phyloP scores from a whole-genome alignment of 345 rosid genomes.

The Brassica incana region DNA sequence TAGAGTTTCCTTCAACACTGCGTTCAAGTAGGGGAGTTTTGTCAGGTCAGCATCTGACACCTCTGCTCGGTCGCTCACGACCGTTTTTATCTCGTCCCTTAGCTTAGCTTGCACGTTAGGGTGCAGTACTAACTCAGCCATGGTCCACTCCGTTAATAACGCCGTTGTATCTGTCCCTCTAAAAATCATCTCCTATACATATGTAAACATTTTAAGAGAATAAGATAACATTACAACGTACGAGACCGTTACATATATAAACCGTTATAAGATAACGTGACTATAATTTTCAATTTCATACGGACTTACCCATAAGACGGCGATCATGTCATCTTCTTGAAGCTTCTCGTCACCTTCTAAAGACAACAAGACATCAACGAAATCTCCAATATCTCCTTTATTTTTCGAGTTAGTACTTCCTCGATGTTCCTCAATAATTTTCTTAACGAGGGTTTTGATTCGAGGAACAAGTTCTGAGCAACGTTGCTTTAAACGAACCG shows the following conservation, averaged over 20 bases:
- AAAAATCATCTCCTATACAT: constrained; percentile 78
- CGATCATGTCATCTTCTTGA: constrained; percentile 77
- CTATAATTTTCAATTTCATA: constrained; percentile 2
- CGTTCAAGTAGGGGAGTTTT: constrained; percentile 64
- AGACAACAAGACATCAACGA: constrained; percentile 77
- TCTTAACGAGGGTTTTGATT: constrained; percentile 54
- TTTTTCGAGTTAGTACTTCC: constrained; percentile 8
- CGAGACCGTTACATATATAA: constrained; percentile 34
- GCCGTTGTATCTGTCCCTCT: constrained; percentile 94
- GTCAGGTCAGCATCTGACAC: constrained; percentile 57
- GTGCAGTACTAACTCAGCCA: constrained; percentile 79
- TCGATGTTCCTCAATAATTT: constrained; percentile 62
- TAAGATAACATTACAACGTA: constrained; percentile 10
- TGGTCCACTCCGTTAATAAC: constrained; percentile 82
- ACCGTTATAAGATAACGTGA: constrained; percentile 23
- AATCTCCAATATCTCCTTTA: constrained; percentile 48
- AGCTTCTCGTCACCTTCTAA: constrained; percentile 75
- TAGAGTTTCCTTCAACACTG: constrained; percentile 73
- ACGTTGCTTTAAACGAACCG: constrained; percentile 54
- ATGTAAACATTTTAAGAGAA: neutral
- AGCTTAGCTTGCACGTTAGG: constrained; percentile 61
- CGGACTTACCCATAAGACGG: constrained; percentile 76
- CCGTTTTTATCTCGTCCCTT: constrained; percentile 41
- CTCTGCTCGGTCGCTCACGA: neutral
- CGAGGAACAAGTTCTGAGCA: constrained; percentile 74